Evolutionary conservation across 2,329 filamentous ascomycete genomes (phyloP), one percentile per base, ranked within the genome.

Genomic region (Talaromyces sp.): DNA sequence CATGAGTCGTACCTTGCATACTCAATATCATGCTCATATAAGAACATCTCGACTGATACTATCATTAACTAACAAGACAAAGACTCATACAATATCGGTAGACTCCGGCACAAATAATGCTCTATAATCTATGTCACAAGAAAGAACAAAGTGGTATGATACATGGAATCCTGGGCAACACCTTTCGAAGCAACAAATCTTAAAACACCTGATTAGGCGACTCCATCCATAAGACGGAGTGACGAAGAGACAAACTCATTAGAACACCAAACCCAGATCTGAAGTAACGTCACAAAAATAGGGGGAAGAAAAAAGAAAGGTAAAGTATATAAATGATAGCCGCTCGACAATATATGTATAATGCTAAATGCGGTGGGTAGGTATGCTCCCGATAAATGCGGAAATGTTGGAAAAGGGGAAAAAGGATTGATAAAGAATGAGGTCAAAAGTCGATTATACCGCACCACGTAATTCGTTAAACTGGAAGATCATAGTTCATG

Each of bases 401-500:
- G 33, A 25, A 52, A 25, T 31, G 19, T 37, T 25, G 3, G 25
- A 36, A 6, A 17, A 31, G 19, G 11, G 28, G 21, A 45, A 53
- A 39, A 5, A 33, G 31, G 41, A 53, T 36, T 10, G 11, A 36
- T 11, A n/a, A 22, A 43, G 45, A 31, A 52, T 11, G 19, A 33
- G n/a, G 33, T 19, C 13, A 13, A 31, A 25, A 22, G n/a, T n/a
- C n/a, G 19, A 58, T 45, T 33, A 51, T 28, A 41, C 41, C 19
- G 35, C 33, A 31, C n/a, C 46, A 43, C 59, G 56, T 53, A 40
- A 55, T 28, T 60, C 51, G 56, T 58, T 60, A 60, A 37, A 58
- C 48, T 25, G 60, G 60, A 35, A 63, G 58, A 33, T 58, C 54
- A 39, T 63, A 63, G 45, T 57, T 55, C 55, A 57, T 63, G 55